A percentile compares a stretch with the other conserved stretches of the same genome.
Evolutionary conservation across 2,329 filamentous ascomycete genomes (phyloP).

Genomic region (Penicillium vulpinum): DNA sequence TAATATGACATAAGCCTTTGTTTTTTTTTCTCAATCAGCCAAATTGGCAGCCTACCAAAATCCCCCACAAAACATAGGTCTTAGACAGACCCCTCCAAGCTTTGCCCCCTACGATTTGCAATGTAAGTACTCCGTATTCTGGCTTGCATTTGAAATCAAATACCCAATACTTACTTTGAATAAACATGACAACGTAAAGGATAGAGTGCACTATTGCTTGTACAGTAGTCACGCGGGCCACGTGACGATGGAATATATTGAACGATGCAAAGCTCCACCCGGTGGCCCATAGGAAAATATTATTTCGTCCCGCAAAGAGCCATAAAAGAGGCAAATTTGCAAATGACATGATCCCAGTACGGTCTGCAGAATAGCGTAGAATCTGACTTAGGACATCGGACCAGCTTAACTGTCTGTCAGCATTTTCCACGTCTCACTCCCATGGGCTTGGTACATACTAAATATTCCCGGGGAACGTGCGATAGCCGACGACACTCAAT

Average conservation of each 20-base stretch:
- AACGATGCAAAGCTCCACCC: slow-evolving; percentile 69
- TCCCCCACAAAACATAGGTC: slow-evolving; percentile 34
- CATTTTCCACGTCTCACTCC: neutral
- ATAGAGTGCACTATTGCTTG: slow-evolving; percentile 65
- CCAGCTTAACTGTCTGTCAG: slow-evolving; percentile 27
- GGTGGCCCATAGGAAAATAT: slow-evolving; percentile 64
- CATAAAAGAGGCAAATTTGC: slow-evolving; percentile 65
- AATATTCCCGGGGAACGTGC: slow-evolving; percentile 48
- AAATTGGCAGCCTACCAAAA: slow-evolving; percentile 21
- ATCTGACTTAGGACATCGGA: slow-evolving; percentile 38
- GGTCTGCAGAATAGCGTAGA: slow-evolving; percentile 60
- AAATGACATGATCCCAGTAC: slow-evolving; percentile 64
- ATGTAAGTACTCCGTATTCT: neutral
- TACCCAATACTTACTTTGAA: slow-evolving; percentile 21
- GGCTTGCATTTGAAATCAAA: neutral
- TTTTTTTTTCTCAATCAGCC: too few relatives aligned
- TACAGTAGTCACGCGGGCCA: slow-evolving; percentile 62
- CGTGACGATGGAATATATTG: slow-evolving; percentile 67
- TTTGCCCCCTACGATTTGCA: slow-evolving; percentile 23
- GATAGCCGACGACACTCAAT: slow-evolving; percentile 49
- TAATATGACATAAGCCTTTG: slow-evolving; percentile 13
- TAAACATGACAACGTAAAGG: slow-evolving; percentile 53
- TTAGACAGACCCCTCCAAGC: slow-evolving; percentile 29
- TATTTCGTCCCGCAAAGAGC: slow-evolving; percentile 68
- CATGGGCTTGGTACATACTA: slow-evolving; percentile 39